phyloP scores from a whole-genome alignment of 83 land plant genomes.

The Thuja plicata region DNA sequence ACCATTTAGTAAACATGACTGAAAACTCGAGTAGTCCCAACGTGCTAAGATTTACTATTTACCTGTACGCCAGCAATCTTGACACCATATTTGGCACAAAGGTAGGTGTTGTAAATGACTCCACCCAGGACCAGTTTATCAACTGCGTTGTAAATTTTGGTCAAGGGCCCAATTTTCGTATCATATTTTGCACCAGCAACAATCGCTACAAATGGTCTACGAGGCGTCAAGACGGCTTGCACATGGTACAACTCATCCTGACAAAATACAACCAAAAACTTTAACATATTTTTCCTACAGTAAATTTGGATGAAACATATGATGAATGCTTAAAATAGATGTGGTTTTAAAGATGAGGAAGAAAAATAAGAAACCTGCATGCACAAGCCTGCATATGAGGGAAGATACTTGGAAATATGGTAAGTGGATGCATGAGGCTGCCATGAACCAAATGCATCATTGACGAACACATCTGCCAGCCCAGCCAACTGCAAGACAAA shows the following conservation, averaged over 20 bases:
- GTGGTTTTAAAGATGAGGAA: background rate
- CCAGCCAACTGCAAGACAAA: conserved; percentile 51
- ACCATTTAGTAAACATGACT: background rate
- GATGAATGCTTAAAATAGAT: background rate
- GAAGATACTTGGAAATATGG: conserved; percentile 42
- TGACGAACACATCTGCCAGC: conserved; percentile 53
- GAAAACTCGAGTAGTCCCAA: background rate
- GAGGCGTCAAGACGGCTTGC: conserved; percentile 23
- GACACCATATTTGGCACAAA: conserved; percentile 38
- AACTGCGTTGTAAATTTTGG: conserved; percentile 31
- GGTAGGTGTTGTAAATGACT: conserved; percentile 38
- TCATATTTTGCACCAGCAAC: conserved; percentile 43
- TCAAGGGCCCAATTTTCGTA: conserved; percentile 38
- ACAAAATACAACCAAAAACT: background rate
- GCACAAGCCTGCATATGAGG: conserved; percentile 61
- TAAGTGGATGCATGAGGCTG: conserved; percentile 55
- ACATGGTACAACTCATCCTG: conserved; percentile 36
- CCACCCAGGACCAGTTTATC: conserved; percentile 38
- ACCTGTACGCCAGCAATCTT: conserved; percentile 43
- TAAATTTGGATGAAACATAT: background rate
- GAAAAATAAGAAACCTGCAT: conserved; percentile 29
- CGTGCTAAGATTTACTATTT: background rate
- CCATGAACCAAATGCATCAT: conserved; percentile 64
- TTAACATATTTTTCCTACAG: background rate
- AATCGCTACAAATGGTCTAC: conserved; percentile 30